Conservation (phyloP, 805 yeast species). For the Candida namnaoensis region DNA sequence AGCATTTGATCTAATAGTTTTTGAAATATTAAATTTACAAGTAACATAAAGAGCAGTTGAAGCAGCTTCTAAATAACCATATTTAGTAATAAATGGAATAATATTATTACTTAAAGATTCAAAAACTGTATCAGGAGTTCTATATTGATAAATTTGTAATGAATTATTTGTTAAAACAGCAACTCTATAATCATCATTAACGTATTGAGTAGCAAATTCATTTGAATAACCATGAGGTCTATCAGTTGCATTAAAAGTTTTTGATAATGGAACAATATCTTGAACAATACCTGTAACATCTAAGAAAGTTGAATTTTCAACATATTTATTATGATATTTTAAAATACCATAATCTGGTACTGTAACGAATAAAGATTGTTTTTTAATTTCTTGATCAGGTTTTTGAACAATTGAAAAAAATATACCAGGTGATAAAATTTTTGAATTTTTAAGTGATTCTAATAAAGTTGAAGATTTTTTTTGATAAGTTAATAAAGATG, state of each 20-base stretch:
- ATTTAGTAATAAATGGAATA: conserved; percentile 61
- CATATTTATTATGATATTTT: conserved; percentile 59
- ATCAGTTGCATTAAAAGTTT: conserved; percentile 61
- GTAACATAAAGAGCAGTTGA: conserved; percentile 81
- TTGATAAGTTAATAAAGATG: conserved; percentile 35
- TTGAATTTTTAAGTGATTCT: conserved; percentile 47
- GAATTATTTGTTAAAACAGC: conserved; percentile 81
- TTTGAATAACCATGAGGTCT: conserved; percentile 81
- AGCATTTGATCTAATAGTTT: conserved; percentile 31
- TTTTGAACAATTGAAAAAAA: conserved; percentile 55
- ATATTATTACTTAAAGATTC: conserved; percentile 64
- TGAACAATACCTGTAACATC: conserved; percentile 56
- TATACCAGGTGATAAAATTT: conserved; percentile 78
- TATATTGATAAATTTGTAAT: conserved; percentile 64
- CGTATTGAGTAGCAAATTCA: conserved; percentile 80
- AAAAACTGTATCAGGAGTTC: conserved; percentile 74
- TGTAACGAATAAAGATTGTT: conserved; percentile 56
- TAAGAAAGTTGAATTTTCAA: conserved; percentile 76
- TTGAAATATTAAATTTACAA: conserved; percentile 62
- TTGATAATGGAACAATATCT: conserved; percentile 64
- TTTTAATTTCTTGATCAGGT: conserved; percentile 6
- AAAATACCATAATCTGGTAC: conserved; percentile 82
- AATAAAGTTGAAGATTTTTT: conserved; percentile 47
- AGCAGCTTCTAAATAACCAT: conserved; percentile 87
- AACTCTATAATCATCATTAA: conserved; percentile 53